Evolutionary conservation across 2,329 filamentous ascomycete genomes (phyloP).

Genomic region (Ceratocystis smalleyi): DNA sequence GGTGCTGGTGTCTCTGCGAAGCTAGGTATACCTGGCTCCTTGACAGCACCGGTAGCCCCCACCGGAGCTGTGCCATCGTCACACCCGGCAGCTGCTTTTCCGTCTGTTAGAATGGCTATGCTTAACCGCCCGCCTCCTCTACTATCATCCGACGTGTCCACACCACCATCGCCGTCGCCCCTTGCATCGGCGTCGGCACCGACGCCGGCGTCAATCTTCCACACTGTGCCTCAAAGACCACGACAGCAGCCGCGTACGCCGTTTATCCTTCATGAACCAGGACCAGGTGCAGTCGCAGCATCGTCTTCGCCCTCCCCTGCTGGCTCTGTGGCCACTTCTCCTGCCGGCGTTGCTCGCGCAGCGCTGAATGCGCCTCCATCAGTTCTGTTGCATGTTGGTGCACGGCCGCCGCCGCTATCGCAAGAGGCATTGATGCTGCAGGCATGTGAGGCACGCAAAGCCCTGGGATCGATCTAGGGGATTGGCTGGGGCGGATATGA

Average conservation of each 20-base stretch:
- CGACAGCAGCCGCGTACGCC: slow-evolving; percentile 8
- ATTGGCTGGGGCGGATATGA: background rate
- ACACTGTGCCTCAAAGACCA: background rate
- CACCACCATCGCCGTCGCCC: background rate
- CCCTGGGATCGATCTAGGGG: slow-evolving; percentile 8
- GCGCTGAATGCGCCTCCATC: background rate
- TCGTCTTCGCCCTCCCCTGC: background rate
- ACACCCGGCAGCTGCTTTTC: background rate
- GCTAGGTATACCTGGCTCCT: background rate
- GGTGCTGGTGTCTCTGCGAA: background rate
- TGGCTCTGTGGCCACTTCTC: background rate
- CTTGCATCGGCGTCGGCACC: background rate
- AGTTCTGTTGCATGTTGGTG: background rate
- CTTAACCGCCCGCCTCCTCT: slow-evolving; percentile 7
- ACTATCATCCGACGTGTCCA: background rate
- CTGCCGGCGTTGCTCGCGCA: background rate
- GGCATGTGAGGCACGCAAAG: slow-evolving; percentile 2
- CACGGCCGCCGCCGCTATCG: slow-evolving; percentile 6
- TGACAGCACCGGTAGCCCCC: background rate
- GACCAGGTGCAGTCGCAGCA: background rate
- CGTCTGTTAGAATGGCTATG: background rate
- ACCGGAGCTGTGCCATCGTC: background rate
- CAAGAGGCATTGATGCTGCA: slow-evolving; percentile 8
- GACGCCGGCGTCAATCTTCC: background rate
- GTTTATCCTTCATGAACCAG: background rate